A percentile compares a stretch with the other conserved stretches of the same genome.
Conservation (phyloP, 1,284 basidiomycete genomes). For the Heterobasidion occidentale region DNA sequence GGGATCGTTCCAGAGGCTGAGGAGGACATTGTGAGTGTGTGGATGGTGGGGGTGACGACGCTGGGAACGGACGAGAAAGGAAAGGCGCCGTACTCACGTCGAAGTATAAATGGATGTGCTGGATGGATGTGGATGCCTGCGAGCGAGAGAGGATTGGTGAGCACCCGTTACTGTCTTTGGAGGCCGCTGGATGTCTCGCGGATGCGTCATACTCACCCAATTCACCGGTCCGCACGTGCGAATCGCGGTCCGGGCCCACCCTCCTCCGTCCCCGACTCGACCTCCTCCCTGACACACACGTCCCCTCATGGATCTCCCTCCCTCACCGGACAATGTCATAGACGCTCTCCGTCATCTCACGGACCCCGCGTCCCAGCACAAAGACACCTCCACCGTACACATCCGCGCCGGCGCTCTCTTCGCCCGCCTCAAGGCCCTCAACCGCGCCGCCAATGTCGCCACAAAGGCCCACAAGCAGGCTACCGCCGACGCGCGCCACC, state of each 20-base stretch:
- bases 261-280: slow-evolving; percentile 13
- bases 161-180: neutral
- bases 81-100: too few relatives aligned
- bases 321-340: slow-evolving; percentile 42
- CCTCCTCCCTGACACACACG: neutral
- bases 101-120: neutral
- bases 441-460: slow-evolving; percentile 62
- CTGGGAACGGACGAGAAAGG: neutral
- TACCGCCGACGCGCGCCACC: slow-evolving; percentile 65
- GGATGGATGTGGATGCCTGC: neutral
- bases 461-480: slow-evolving; percentile 63
- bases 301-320: neutral
- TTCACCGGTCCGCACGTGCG: too few relatives aligned
- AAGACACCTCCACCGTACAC: slow-evolving; percentile 45
- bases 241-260: too few relatives aligned
- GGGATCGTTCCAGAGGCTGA: slow-evolving; percentile 76
- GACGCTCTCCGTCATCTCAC: slow-evolving; percentile 56
- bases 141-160: neutral
- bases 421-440: slow-evolving; percentile 65
- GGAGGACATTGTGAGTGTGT: slow-evolving; percentile 18
- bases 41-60: neutral
- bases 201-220: neutral
- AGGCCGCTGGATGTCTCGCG: too few relatives aligned
- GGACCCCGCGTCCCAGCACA: slow-evolving; percentile 29
- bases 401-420: slow-evolving; percentile 66